Conservation (phyloP, 2,329 filamentous ascomycete species). For the Macrophomina tecta region DNA sequence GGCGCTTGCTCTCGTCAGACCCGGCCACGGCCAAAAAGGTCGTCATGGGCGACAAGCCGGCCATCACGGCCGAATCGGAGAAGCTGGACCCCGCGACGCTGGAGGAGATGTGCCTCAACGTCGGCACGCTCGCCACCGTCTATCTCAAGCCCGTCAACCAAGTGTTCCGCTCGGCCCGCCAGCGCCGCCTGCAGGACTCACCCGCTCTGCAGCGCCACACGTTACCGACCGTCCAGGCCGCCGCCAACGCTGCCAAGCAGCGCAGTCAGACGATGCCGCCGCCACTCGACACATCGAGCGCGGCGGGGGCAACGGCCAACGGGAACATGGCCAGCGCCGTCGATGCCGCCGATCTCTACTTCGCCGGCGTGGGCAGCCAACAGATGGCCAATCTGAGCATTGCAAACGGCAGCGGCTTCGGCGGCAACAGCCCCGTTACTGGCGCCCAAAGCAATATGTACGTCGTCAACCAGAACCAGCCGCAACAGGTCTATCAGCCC, state of each 20-base stretch:
- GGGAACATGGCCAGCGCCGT: slow-evolving; percentile 72
- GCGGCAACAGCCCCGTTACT: slow-evolving; percentile 31
- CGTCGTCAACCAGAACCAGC: slow-evolving; percentile 82
- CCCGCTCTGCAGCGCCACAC: slow-evolving; percentile 81
- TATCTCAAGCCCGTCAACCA: slow-evolving; percentile 98
- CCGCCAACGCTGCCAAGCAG: slow-evolving; percentile 41
- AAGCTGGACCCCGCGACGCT: slow-evolving; percentile 88
- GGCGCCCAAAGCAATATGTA: slow-evolving; percentile 55
- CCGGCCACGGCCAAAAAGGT: slow-evolving; percentile 84
- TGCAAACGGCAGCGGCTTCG: slow-evolving; percentile 56
- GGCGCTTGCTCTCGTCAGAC: slow-evolving; percentile 92
- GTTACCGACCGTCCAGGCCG: slow-evolving; percentile 63
- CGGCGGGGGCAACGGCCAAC: slow-evolving; percentile 16
- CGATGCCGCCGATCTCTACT: slow-evolving; percentile 87
- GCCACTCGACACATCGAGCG: slow-evolving; percentile 28
- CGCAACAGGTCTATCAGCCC: slow-evolving; percentile 76
- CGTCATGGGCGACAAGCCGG: slow-evolving; percentile 96
- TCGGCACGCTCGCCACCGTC: slow-evolving; percentile 94
- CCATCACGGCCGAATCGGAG: slow-evolving; percentile 95
- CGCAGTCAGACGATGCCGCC: slow-evolving; percentile 34
- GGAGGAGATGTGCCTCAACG: slow-evolving; percentile 96
- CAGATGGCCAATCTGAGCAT: slow-evolving; percentile 74
- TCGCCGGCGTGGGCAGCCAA: slow-evolving; percentile 76
- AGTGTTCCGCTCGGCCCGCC: slow-evolving; percentile 88
- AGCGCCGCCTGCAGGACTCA: slow-evolving; percentile 77